Conservation (phyloP, 306 rosid species). For the Glycyrrhiza uralensis region DNA sequence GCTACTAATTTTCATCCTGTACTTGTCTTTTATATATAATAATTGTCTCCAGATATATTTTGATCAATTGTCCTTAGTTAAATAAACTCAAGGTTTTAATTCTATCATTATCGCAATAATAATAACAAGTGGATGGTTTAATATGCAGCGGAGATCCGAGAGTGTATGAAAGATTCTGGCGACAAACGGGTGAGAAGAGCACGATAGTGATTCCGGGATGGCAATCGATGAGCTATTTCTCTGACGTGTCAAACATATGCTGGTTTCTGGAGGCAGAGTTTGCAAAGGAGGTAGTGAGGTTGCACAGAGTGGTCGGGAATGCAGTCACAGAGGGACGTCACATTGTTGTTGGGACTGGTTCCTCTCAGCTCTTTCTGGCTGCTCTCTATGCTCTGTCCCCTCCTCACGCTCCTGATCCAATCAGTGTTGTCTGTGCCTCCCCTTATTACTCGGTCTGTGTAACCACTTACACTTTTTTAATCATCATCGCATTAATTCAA, state of each 20-base stretch:
- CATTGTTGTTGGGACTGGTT: constrained; percentile 88
- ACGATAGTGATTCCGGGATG: constrained; percentile 68
- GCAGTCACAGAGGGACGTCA: constrained; percentile 69
- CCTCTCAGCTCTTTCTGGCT: constrained; percentile 81
- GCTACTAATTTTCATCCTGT: no score
- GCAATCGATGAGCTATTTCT: constrained; percentile 80
- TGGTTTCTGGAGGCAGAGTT: constrained; percentile 87
- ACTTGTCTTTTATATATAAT: no score
- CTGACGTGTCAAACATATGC: constrained; percentile 59
- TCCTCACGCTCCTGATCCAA: constrained; percentile 44
- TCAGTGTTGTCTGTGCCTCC: constrained; percentile 64
- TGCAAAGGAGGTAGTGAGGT: constrained; percentile 56
- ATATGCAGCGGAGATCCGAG: constrained; percentile 81
- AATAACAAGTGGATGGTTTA: no score
- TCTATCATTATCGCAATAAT: no score
- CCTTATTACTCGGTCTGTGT: constrained; percentile 87
- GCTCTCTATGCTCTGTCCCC: constrained; percentile 83
- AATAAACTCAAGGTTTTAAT: background rate
- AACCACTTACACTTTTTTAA: no score
- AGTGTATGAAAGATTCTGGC: constrained; percentile 69
- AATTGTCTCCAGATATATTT: no score
- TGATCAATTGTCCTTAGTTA: background rate
- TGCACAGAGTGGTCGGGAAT: constrained; percentile 73
- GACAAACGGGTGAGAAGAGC: constrained; percentile 56
- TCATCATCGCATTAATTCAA: no score